These are phyloP conservation scores for Daldinia childiae DNA, from an alignment of 495 filamentous ascomycete species.

Conservation along the genomic window DNA sequence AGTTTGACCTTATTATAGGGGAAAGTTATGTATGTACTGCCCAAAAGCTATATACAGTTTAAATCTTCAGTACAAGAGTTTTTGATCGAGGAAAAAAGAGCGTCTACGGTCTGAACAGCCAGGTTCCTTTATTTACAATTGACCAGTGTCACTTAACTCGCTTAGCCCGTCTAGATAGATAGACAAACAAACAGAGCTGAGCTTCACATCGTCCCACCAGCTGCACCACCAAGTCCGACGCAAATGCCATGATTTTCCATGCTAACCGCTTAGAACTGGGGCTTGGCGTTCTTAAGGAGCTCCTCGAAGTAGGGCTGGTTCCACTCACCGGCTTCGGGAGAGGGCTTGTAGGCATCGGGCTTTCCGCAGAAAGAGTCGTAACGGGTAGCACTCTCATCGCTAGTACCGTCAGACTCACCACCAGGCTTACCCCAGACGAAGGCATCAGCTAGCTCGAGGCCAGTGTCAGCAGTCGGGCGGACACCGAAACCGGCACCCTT, in stretches of 20 bases:
- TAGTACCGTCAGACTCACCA: conserved; percentile 83
- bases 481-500: conserved; percentile 78
- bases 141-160: conserved; percentile 1
- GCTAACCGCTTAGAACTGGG: conserved; percentile 52
- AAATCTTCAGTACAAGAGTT: conserved; percentile 37
- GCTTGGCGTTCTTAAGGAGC: conserved; percentile 73
- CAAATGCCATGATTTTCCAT: conserved; percentile 11
- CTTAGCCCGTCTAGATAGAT: conserved; percentile 4
- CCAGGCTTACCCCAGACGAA: conserved; percentile 90
- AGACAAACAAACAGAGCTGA: conserved; percentile 7
- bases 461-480: conserved; percentile 71
- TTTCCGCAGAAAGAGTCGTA: conserved; percentile 80
- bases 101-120: conserved; percentile 32
- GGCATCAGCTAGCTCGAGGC: conserved; percentile 70
- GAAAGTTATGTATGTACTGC: conserved; percentile 39
- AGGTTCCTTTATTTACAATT: conserved; percentile 19
- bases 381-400: conserved; percentile 65
- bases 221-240: conserved; percentile 26
- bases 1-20: neutral
- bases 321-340: conserved; percentile 83
- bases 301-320: conserved; percentile 82
- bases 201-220: conserved; percentile 12
- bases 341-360: conserved; percentile 67
- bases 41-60: conserved; percentile 47
- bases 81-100: conserved; percentile 28